Percentiles rank a stretch among this genome's conserved stretches.
Conservation (phyloP, 2,329 filamentous ascomycete species). For the Bipolaris sorokiniana region DNA sequence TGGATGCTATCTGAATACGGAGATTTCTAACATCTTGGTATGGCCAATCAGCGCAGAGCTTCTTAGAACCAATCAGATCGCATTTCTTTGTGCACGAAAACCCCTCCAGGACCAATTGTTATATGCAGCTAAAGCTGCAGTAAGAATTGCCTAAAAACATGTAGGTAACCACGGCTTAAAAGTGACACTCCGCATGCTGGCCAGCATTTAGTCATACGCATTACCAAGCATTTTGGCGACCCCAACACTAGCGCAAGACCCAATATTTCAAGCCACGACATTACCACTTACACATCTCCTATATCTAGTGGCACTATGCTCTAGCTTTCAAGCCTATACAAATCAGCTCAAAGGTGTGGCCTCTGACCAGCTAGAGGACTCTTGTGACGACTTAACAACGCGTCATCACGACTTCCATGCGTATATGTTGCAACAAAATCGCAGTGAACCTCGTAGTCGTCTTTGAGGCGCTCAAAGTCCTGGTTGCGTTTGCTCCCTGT, state of each 20-base stretch:
- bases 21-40: no score
- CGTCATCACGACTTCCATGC: neutral
- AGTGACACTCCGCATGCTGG: no score
- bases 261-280: neutral
- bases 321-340: neutral
- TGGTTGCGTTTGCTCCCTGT: conserved; percentile 9
- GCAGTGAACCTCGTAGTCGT: neutral
- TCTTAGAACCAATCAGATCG: no score
- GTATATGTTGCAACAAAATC: neutral
- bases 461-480: conserved; percentile 11
- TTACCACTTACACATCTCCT: neutral
- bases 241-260: neutral
- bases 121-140: no score
- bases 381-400: neutral
- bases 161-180: no score
- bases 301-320: neutral
- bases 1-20: no score
- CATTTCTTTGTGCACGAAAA: no score
- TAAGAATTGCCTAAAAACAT: no score
- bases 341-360: neutral
- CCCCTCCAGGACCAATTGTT: no score
- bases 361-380: neutral
- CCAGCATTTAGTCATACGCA: no score
- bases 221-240: neutral
- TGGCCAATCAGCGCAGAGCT: no score